These are phyloP conservation scores for Phytophthora ohioensis DNA, from an alignment of 352 stramenopile species.

Conservation along the genomic window DNA sequence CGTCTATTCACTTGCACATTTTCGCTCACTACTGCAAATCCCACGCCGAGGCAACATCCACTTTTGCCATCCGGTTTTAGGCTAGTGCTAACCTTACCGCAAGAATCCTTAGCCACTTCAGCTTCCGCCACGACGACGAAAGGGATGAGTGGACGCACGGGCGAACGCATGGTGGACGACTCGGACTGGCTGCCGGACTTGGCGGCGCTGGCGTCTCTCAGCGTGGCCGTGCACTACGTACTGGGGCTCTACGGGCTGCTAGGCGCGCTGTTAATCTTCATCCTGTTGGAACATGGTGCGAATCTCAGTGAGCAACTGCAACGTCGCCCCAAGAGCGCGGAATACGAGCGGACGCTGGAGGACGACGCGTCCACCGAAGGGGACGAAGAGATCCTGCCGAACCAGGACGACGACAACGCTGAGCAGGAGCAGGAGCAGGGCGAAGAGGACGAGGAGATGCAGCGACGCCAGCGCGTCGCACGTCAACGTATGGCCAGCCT, in stretches of 20 bases:
- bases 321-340: slow-evolving; percentile 2
- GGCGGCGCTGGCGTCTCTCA: slow-evolving; percentile 61
- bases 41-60: slow-evolving; percentile 4
- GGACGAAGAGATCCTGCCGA: slow-evolving; percentile 23
- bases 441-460: slow-evolving; percentile 9
- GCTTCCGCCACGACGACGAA: slow-evolving; percentile 1
- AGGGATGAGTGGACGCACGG: slow-evolving; percentile 7
- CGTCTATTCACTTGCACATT: not conserved
- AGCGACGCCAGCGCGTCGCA: slow-evolving; percentile 11
- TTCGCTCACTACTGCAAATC: slow-evolving; percentile 2
- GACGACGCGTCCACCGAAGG: slow-evolving; percentile 33
- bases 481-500: slow-evolving; percentile 32
- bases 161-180: slow-evolving; percentile 43
- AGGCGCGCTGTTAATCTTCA: slow-evolving; percentile 47
- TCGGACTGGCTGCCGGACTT: slow-evolving; percentile 65
- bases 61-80: slow-evolving; percentile 18
- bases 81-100: slow-evolving; percentile 14
- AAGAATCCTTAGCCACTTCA: slow-evolving; percentile 4
- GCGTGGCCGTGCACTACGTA: slow-evolving; percentile 73
- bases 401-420: not conserved
- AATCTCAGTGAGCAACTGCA: not conserved
- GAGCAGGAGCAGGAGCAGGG: slow-evolving; percentile 2
- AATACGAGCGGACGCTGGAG: slow-evolving; percentile 15
- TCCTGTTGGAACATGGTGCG: slow-evolving; percentile 51
- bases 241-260: slow-evolving; percentile 63